Conservation (phyloP, 23 red algal genomes). For the Cyanidiococcus yangmingshanensis region DNA sequence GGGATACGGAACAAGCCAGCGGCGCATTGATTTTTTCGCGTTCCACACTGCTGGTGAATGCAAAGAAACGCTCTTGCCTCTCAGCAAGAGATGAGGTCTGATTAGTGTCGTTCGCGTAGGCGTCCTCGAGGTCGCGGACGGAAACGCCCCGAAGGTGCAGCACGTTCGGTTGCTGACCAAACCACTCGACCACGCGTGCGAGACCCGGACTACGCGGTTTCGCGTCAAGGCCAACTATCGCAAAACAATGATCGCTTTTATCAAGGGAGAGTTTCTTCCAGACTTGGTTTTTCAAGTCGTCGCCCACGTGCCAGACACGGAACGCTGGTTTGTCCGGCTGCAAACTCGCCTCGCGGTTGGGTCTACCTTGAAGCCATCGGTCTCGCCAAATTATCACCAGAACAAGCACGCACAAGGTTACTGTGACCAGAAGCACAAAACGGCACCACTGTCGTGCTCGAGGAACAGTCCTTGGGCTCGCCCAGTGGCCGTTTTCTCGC, state of each 20-base stretch:
- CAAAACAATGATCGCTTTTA: background rate
- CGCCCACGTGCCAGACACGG: background rate
- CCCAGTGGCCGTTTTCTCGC: no score
- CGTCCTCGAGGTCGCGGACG: background rate
- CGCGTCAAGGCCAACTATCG: background rate
- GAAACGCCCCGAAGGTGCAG: background rate
- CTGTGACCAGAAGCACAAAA: no score
- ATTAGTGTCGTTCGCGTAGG: background rate
- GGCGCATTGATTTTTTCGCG: background rate
- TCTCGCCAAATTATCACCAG: no score
- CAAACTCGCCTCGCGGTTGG: no score
- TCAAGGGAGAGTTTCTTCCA: background rate
- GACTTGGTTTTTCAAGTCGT: background rate
- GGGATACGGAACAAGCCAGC: constrained; percentile 8
- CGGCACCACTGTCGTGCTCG: no score
- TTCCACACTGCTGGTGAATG: background rate
- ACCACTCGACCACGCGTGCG: constrained; percentile 4
- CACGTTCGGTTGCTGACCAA: background rate
- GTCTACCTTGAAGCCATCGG: no score
- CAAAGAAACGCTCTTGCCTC: background rate
- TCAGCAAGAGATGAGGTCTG: background rate
- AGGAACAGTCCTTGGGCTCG: no score
- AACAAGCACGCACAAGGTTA: no score
- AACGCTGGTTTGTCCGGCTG: background rate
- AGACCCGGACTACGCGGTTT: background rate